Conservation (phyloP, 345 rosid species). For the Populus simonii region DNA sequence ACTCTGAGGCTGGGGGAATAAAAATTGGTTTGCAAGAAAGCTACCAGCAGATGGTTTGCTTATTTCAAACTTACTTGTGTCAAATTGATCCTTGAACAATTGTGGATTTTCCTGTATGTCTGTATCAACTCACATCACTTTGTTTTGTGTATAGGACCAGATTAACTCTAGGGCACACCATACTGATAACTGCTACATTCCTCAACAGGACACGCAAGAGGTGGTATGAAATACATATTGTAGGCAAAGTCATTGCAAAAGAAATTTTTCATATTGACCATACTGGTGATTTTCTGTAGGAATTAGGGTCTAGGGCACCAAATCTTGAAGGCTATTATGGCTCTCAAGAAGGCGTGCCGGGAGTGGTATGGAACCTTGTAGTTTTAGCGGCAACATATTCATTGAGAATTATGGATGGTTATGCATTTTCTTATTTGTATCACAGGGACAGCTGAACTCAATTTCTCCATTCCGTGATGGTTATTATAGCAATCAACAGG, state of each 20-base stretch:
- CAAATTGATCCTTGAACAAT: conserved; percentile 3
- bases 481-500: conserved; percentile 43
- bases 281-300: conserved; percentile 22
- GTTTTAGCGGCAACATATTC: background rate
- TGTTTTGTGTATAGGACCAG: conserved; percentile 32
- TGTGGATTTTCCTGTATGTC: background rate
- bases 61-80: conserved; percentile 1
- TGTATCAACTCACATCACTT: background rate
- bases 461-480: conserved; percentile 35
- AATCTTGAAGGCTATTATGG: conserved; percentile 41
- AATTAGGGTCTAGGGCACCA: conserved; percentile 44
- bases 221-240: conserved; percentile 24
- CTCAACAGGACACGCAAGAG: conserved; percentile 43
- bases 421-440: conserved; percentile 3
- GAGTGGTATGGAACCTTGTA: conserved; percentile 33
- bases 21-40: conserved; percentile 37
- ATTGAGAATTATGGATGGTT: background rate
- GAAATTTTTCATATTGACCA: conserved; percentile 1
- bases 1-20: conserved; percentile 28
- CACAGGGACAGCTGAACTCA: conserved; percentile 31
- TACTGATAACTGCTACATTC: conserved; percentile 40
- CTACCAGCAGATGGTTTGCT: conserved; percentile 41
- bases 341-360: conserved; percentile 42
- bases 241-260: background rate
- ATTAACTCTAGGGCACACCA: conserved; percentile 41